A percentile compares a stretch with the other conserved stretches of the same genome.
These are phyloP conservation scores for Wallacemonas sp. DNA, from an alignment of 208 protist genomes.

Conservation along the genomic window DNA sequence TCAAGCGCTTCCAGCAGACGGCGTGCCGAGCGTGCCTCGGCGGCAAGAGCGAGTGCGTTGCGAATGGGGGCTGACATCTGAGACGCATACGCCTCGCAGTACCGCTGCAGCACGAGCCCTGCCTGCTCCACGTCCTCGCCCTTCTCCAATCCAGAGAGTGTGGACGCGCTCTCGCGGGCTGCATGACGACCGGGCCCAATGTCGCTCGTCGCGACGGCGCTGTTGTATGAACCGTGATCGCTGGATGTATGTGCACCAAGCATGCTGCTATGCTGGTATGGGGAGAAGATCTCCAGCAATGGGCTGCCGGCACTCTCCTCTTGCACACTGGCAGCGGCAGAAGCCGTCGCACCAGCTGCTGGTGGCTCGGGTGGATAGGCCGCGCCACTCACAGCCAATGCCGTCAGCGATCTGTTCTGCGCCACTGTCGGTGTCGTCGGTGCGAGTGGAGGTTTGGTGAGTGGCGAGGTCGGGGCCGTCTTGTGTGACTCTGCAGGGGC, in stretches of 20 bases:
- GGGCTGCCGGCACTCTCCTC: neutral
- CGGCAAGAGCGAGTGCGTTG: neutral
- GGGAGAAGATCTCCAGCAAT: neutral
- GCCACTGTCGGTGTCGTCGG: neutral
- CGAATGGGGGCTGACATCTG: neutral
- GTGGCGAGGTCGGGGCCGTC: neutral
- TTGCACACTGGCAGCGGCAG: neutral
- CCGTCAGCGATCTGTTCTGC: no score
- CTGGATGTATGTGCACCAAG: neutral
- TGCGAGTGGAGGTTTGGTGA: neutral
- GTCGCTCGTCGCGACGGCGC: neutral
- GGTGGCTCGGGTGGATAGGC: neutral
- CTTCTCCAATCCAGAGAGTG: neutral
- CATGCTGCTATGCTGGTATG: neutral
- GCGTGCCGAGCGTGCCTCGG: neutral
- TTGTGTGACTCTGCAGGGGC: no score
- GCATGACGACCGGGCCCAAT: neutral
- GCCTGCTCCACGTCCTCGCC: neutral
- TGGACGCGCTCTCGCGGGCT: neutral
- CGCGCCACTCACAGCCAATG: neutral
- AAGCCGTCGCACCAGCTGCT: neutral
- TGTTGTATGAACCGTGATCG: neutral
- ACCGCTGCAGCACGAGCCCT: neutral
- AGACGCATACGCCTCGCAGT: neutral
- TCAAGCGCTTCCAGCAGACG: conserved; percentile 2